Evolutionary conservation across 1,284 basidiomycete species (phyloP).

Genomic region (Ceratobasidium sp.): DNA sequence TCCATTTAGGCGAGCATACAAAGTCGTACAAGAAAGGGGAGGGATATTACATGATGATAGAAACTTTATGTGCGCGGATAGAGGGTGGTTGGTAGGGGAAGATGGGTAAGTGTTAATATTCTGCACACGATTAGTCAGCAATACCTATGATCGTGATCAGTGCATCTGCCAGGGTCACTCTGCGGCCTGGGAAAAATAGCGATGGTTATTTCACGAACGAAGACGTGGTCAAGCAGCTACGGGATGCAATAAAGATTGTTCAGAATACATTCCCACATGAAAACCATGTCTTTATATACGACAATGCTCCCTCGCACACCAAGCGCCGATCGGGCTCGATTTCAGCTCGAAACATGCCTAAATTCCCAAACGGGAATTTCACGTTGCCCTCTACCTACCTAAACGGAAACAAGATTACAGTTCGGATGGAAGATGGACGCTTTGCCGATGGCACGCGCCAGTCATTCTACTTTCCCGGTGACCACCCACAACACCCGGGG

Average conservation of each 20-base stretch:
- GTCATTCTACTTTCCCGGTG: slow-evolving; percentile 56
- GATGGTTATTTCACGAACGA: slow-evolving; percentile 60
- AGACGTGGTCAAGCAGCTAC: slow-evolving; percentile 55
- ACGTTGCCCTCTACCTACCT: not conserved
- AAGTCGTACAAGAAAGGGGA: slow-evolving; percentile 60
- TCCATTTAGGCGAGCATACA: slow-evolving; percentile 51
- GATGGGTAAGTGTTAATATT: slow-evolving; percentile 52
- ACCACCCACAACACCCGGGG: slow-evolving; percentile 50
- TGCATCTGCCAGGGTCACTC: slow-evolving; percentile 51
- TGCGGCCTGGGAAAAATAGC: slow-evolving; percentile 63
- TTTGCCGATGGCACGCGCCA: slow-evolving; percentile 55
- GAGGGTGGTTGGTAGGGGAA: slow-evolving; percentile 55
- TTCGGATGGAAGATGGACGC: slow-evolving; percentile 53
- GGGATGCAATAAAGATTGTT: slow-evolving; percentile 57
- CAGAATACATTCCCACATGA: slow-evolving; percentile 54
- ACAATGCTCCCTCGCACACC: slow-evolving; percentile 60
- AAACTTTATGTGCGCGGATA: slow-evolving; percentile 63
- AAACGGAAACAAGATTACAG: not conserved
- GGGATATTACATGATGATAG: slow-evolving; percentile 61
- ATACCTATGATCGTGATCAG: slow-evolving; percentile 28
- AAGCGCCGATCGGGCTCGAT: slow-evolving; percentile 54
- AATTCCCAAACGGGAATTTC: slow-evolving; percentile 43
- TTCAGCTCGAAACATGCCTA: slow-evolving; percentile 58
- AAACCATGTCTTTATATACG: slow-evolving; percentile 57
- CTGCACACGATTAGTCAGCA: not conserved